phyloP scores from a whole-genome alignment of 768 basidiomycete species.

The Basidioascus undulatus region DNA sequence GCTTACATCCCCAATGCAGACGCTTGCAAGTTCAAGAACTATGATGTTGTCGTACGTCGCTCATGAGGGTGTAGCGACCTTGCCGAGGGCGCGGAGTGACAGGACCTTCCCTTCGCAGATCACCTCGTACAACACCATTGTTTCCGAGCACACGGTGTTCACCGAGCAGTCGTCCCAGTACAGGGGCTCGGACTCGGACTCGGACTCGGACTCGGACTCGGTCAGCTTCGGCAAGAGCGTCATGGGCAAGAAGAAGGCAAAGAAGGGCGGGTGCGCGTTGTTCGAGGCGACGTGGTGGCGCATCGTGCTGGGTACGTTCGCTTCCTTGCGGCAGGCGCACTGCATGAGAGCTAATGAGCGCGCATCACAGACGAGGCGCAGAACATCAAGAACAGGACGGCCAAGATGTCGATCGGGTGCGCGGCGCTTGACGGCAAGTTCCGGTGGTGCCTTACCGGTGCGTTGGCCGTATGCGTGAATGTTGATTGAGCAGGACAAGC shows the following conservation, averaged over 20 bases:
- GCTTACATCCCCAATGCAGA: slow-evolving; percentile 8
- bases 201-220: slow-evolving; percentile 24
- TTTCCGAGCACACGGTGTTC: slow-evolving; percentile 46
- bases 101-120: slow-evolving; percentile 17
- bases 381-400: slow-evolving; percentile 69
- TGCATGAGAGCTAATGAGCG: background rate
- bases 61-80: no score
- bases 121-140: slow-evolving; percentile 65
- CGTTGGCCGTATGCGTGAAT: slow-evolving; percentile 31
- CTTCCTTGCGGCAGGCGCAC: background rate
- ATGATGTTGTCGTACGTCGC: slow-evolving; percentile 17
- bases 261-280: slow-evolving; percentile 29
- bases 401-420: slow-evolving; percentile 50
- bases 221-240: slow-evolving; percentile 26
- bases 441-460: slow-evolving; percentile 73
- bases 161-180: slow-evolving; percentile 21
- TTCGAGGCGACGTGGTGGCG: slow-evolving; percentile 64
- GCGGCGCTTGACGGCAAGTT: slow-evolving; percentile 51
- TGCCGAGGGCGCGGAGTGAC: no score
- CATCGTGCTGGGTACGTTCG: slow-evolving; percentile 48
- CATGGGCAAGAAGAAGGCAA: slow-evolving; percentile 20
- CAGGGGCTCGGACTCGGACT: slow-evolving; percentile 18
- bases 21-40: slow-evolving; percentile 16
- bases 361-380: slow-evolving; percentile 56
- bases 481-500: background rate